Conservation (phyloP, 2,329 filamentous ascomycete genomes). For the Botryotinia narcissicola region DNA sequence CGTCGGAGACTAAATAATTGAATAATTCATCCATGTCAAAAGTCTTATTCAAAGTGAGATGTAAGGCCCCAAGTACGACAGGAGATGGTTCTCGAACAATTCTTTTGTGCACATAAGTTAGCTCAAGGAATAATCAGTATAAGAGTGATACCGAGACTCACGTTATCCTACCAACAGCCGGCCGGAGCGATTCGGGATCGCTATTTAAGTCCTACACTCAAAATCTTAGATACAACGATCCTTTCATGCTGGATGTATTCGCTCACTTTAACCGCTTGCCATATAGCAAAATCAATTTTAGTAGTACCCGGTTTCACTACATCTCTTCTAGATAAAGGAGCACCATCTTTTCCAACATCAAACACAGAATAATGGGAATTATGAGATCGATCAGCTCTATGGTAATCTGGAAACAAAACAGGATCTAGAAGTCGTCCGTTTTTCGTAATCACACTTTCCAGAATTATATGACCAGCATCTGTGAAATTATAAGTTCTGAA, state of each 20-base stretch:
- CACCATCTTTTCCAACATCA: slow-evolving; percentile 33
- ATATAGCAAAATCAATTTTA: slow-evolving; percentile 33
- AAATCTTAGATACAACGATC: slow-evolving; percentile 1
- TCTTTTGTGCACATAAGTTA: background rate
- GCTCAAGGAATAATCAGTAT: background rate
- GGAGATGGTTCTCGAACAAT: slow-evolving; percentile 61
- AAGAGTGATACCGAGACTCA: slow-evolving; percentile 5
- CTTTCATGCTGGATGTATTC: background rate
- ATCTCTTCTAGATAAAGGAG: slow-evolving; percentile 29
- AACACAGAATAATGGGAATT: slow-evolving; percentile 35
- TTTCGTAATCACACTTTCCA: slow-evolving; percentile 37
- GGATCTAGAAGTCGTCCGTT: slow-evolving; percentile 27
- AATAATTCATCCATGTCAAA: slow-evolving; percentile 64
- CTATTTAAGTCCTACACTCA: slow-evolving; percentile 30
- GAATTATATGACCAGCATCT: slow-evolving; percentile 42
- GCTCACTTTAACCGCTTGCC: slow-evolving; percentile 30
- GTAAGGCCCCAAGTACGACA: slow-evolving; percentile 57
- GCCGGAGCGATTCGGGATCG: slow-evolving; percentile 24
- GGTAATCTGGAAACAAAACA: slow-evolving; percentile 28
- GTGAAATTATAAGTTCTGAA: slow-evolving; percentile 45
- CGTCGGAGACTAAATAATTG: slow-evolving; percentile 51
- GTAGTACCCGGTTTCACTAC: slow-evolving; percentile 26
- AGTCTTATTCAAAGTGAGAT: slow-evolving; percentile 54
- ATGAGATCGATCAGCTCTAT: slow-evolving; percentile 28
- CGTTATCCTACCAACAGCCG: slow-evolving; percentile 32